These are phyloP conservation scores for Carex littledalei DNA, from an alignment of 176 grass and related monocot genomes.

Conservation along the genomic window DNA sequence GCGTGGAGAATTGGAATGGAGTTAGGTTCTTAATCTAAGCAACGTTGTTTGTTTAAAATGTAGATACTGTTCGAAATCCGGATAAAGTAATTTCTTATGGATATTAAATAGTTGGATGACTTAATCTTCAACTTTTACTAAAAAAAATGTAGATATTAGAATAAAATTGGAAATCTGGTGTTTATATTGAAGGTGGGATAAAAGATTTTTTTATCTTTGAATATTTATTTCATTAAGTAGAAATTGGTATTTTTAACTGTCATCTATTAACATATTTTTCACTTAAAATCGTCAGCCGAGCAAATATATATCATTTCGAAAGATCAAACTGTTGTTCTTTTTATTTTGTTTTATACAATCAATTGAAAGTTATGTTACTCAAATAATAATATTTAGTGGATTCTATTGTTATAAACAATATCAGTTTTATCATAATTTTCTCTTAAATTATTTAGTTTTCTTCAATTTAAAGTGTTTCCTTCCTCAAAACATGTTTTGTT, in stretches of 20 bases:
- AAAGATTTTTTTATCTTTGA: too few species aligned
- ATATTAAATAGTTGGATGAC: too few species aligned
- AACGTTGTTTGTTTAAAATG: not conserved
- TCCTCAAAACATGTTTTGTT: not conserved
- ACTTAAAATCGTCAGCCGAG: not conserved
- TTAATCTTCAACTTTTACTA: too few species aligned
- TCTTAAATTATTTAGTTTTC: not conserved
- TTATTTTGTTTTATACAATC: not conserved
- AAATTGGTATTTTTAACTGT: not conserved
- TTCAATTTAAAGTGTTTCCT: constrained; percentile 9
- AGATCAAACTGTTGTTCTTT: not conserved
- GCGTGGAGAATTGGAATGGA: too few species aligned
- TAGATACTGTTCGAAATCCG: not conserved
- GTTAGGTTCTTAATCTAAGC: not conserved
- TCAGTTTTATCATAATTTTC: not conserved
- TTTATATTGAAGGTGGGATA: not conserved
- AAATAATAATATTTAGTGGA: too few species aligned
- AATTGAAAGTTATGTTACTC: not conserved
- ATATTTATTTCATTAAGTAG: not conserved
- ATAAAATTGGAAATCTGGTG: not conserved
- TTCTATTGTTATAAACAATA: not conserved
- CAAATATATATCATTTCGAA: not conserved
- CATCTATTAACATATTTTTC: not conserved
- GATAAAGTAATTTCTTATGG: too few species aligned
- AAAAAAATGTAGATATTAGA: not conserved